Evolutionary conservation across 164 flowering plant genomes (phyloP).

Genomic region (Annona squamosa): DNA sequence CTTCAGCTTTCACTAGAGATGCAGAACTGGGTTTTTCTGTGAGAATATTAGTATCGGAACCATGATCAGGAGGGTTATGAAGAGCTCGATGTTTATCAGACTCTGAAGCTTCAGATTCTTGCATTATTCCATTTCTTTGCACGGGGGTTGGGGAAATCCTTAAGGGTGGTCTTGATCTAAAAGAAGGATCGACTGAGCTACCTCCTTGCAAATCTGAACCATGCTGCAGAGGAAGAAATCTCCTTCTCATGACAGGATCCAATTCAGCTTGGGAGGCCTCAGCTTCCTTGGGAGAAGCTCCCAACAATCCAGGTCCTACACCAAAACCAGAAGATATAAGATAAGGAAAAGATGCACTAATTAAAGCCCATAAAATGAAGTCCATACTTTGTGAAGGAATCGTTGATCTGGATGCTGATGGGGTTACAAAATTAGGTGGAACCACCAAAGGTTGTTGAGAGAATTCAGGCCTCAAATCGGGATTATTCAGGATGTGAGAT

Average conservation of each 20-base stretch:
- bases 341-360: conserved; percentile 5
- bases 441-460: conserved; percentile 31
- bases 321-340: background rate
- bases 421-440: conserved; percentile 22
- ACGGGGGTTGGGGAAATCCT: conserved; percentile 19
- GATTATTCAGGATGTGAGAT: conserved; percentile 17
- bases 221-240: conserved; percentile 33
- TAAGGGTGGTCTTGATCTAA: conserved; percentile 37
- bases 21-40: conserved; percentile 16
- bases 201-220: conserved; percentile 36
- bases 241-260: conserved; percentile 36
- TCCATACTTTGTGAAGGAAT: conserved; percentile 54
- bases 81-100: conserved; percentile 31
- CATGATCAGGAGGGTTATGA: conserved; percentile 23
- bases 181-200: conserved; percentile 41
- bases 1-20: conserved; percentile 42
- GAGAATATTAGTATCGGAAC: conserved; percentile 18
- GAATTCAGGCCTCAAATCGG: conserved; percentile 40
- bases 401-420: conserved; percentile 27
- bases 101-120: conserved; percentile 28
- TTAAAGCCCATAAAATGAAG: background rate
- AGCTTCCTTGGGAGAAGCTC: conserved; percentile 43
- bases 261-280: conserved; percentile 35
- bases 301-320: conserved; percentile 63
- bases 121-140: conserved; percentile 32